Base-by-base conservation (phyloP, 805 yeast genomes). In the Suhomyces sp. region DNA sequence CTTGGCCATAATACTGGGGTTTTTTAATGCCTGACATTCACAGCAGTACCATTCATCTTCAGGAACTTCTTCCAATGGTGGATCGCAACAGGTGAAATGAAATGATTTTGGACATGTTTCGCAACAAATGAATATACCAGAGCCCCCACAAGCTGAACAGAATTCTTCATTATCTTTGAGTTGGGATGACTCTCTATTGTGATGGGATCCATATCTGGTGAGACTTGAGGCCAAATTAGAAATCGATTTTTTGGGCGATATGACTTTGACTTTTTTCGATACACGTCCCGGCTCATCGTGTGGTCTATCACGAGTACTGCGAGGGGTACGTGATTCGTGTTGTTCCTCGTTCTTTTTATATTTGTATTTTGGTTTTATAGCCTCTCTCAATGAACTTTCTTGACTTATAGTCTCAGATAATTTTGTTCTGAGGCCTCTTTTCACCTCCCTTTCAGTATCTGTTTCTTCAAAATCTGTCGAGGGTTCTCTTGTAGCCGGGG, bases 31-130 rank as follows among this genome's bases (percentile, higher is more conserved):
- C 10, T 54, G 47, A 59, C 98, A 91, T 50, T 83, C 87, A 11
- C 74, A 72, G 63, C 98, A 91, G 46, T 72, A 79, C 98, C 98
- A 91, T 42, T 79, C 83, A 23, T 84, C 96, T 31, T 83, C 95
- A 0, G 98, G 98, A 33, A 74, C 70, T 26, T 83, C 88, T 47
- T 83, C 87, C 21, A 82, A 62, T 0, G 98, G 98, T 3, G 98
- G 98, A 50, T 86, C 83, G 41, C 91, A 76, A 57, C 98, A 91
- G 4, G 85, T 70, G 53, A 93, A 88, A 55, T 91, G 98, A 60
- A 91, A 93, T 2, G 96, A 85, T 49, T 73, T 74, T 0, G 97
- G 96, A 59, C 98, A 91, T 2, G 85, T 72, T 49, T 91, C 98
- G 62, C 98, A 91, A 60, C 98, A 93, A 16, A 91, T 68, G 49